Conservation (phyloP, 2,329 filamentous ascomycete genomes). For the Venturia aucupariae region DNA sequence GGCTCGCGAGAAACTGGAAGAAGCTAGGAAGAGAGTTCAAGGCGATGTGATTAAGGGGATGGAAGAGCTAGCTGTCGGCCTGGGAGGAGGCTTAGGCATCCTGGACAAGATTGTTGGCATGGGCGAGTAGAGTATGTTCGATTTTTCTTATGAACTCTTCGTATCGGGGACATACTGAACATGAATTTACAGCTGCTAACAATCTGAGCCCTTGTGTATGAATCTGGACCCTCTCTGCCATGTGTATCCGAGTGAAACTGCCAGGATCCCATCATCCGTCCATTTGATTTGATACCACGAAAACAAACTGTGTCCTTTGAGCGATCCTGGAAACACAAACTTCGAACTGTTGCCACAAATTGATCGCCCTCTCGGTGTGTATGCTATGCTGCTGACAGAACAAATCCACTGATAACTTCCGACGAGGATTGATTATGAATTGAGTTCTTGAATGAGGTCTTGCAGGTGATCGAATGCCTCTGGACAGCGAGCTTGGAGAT, state of each 20-base stretch:
- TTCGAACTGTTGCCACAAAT: neutral
- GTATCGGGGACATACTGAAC: neutral
- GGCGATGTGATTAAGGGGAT: constrained; percentile 12
- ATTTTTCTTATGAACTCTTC: neutral
- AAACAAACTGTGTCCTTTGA: too few species aligned
- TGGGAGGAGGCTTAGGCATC: constrained; percentile 1
- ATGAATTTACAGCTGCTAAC: neutral
- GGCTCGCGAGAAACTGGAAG: constrained; percentile 9
- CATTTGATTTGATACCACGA: too few species aligned
- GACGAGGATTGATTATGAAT: neutral
- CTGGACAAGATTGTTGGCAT: constrained; percentile 13
- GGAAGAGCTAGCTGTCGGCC: constrained; percentile 4
- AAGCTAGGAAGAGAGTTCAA: constrained; percentile 7
- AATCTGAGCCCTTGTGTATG: neutral
- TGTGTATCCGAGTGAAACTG: too few species aligned
- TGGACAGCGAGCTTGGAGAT: too few species aligned
- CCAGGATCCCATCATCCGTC: neutral
- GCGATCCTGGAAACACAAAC: neutral
- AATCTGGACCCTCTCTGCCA: neutral
- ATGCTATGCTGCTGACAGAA: neutral
- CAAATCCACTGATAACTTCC: neutral
- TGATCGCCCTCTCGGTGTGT: neutral
- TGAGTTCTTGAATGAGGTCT: neutral
- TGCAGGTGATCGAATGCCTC: too few species aligned
- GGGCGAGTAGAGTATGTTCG: constrained; percentile 5